These are phyloP conservation scores for Fusarium sp. DNA, from an alignment of 2,329 filamentous ascomycete genomes.

Conservation along the genomic window DNA sequence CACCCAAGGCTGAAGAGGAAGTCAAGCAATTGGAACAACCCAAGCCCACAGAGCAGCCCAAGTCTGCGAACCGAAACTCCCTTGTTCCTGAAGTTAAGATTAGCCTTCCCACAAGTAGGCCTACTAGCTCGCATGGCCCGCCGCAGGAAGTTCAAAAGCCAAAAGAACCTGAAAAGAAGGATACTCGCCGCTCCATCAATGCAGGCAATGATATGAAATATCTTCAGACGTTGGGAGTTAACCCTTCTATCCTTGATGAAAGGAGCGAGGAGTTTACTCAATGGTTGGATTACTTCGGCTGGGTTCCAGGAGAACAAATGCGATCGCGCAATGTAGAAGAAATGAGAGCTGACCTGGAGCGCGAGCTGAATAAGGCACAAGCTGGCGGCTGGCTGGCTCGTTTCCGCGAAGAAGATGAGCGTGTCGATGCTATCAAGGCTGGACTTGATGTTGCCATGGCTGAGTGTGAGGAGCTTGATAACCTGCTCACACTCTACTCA, in stretches of 20 bases:
- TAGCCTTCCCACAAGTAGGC: conserved; percentile 59
- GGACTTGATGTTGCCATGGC: conserved; percentile 91
- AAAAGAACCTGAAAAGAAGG: conserved; percentile 54
- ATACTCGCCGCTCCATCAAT: conserved; percentile 67
- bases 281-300: conserved; percentile 87
- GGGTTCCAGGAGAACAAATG: conserved; percentile 81
- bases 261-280: conserved; percentile 83
- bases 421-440: conserved; percentile 85
- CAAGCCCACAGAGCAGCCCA: conserved; percentile 40
- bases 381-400: conserved; percentile 92
- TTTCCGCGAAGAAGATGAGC: conserved; percentile 86
- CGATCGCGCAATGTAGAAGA: conserved; percentile 81
- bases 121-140: conserved; percentile 53
- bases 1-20: conserved; percentile 5
- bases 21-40: conserved; percentile 14
- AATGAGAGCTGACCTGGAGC: conserved; percentile 83
- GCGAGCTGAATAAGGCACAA: conserved; percentile 90
- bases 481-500: conserved; percentile 90
- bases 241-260: conserved; percentile 79
- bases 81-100: conserved; percentile 69
- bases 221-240: conserved; percentile 80
- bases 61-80: conserved; percentile 49
- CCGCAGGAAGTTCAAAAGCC: conserved; percentile 50
- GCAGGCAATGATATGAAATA: conserved; percentile 83
- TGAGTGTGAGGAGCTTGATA: conserved; percentile 96